Base-by-base conservation (phyloP, 768 basidiomycete species). In the Lyophyllum shimeji region DNA sequence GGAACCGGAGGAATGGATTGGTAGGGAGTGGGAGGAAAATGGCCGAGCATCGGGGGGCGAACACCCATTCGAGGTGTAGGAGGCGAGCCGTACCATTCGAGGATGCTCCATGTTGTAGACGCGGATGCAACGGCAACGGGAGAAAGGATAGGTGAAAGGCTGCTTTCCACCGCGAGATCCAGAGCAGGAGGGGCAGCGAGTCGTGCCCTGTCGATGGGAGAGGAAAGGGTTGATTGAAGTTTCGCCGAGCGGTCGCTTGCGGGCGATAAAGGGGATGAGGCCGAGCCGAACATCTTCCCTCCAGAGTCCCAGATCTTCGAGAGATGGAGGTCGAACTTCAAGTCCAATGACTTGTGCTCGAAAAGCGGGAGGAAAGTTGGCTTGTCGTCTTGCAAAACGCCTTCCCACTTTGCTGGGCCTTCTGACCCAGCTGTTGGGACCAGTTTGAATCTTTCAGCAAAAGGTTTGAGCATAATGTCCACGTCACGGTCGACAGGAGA, bases 51-150 rank as follows among this genome's bases (percentile, higher is more conserved):
- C 1, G 56, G 46, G 24, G 50, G 39, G 2, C 56, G 52, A 21
- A 57, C 50, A 18, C 51, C 48, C 23, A 45, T 46, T 12, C 50
- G 52, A 42, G 57, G 59, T 45, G 60, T 56, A 13, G 56, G 61
- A 40, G 39, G 50, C n/a, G 57, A 55, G 44, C 60, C 64, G 29
- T 66, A 66, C 52, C 49, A 57, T 50, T 64, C 61, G 7, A 64
- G 60, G 7, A 64, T 64, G 47, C 63, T 63, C 65, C 65, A 66
- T 25, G 65, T 66, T 4, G 65, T 60, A 17, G 65, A 64, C 40
- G 63, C 52, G 7, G 65, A 64, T 24, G 56, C 50, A 23, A 62
- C 56, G 17, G 53, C 18, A 34, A 57, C 40, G 12, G 65, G 61
- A 0, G 63, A 59, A 4, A 49, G 7, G 20, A 52, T 47, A n/a